phyloP scores from a whole-genome alignment of 805 yeast genomes.

The Wickerhamomyces rabaulensis region DNA sequence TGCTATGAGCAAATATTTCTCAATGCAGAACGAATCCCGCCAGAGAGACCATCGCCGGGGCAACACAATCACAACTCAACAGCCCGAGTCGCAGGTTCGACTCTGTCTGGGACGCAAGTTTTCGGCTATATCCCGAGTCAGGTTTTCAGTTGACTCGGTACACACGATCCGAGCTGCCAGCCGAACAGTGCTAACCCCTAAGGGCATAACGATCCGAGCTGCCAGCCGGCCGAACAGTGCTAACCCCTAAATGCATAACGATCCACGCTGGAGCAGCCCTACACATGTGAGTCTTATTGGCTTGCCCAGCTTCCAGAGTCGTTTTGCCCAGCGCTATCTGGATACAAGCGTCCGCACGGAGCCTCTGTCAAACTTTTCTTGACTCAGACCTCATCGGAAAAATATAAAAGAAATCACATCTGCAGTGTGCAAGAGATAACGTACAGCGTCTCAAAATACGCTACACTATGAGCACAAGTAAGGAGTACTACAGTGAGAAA shows the following conservation, averaged over 20 bases:
- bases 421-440: background rate
- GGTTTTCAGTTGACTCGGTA: too few relatives aligned
- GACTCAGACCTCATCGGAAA: background rate
- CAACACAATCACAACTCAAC: background rate
- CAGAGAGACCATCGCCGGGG: background rate
- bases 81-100: too few relatives aligned
- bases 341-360: background rate
- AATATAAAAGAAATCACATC: background rate
- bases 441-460: too few relatives aligned
- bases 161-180: too few relatives aligned
- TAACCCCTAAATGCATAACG: background rate
- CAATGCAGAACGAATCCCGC: background rate
- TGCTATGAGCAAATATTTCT: constrained; percentile 10
- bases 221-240: too few relatives aligned
- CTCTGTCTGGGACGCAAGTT: background rate
- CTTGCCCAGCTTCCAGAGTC: background rate
- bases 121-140: too few relatives aligned
- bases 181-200: too few relatives aligned
- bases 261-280: too few relatives aligned
- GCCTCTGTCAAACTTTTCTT: background rate
- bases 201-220: too few relatives aligned
- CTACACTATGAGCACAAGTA: background rate
- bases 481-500: constrained; percentile 5
- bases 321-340: background rate
- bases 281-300: background rate